Evolutionary conservation across 1,284 basidiomycete species (phyloP).

Genomic region (Mycena sp.): DNA sequence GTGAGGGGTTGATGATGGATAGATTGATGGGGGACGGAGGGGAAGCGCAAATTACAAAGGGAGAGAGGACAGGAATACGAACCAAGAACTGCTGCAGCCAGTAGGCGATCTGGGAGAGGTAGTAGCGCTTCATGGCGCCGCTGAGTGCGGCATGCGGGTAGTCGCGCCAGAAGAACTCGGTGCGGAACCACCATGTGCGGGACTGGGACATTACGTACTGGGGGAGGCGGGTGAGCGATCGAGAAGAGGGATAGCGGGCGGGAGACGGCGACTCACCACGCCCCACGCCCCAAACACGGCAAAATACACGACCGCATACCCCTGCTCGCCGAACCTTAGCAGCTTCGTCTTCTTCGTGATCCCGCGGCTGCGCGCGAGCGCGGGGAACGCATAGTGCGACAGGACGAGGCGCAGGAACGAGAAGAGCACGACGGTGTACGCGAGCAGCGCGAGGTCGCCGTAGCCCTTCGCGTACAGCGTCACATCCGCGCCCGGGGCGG

Average conservation of each 20-base stretch:
- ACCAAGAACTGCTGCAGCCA: constrained; percentile 91
- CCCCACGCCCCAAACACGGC: constrained; percentile 77
- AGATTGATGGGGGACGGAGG: too few relatives aligned
- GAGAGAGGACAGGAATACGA: neutral
- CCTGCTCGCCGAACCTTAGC: constrained; percentile 90
- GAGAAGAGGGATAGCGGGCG: neutral
- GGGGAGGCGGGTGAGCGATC: neutral
- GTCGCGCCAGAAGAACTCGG: constrained; percentile 84
- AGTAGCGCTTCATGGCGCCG: constrained; percentile 95
- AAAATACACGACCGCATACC: constrained; percentile 88
- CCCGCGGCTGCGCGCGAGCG: constrained; percentile 81
- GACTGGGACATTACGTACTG: constrained; percentile 80
- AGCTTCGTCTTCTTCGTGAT: constrained; percentile 75
- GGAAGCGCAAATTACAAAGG: too few relatives aligned
- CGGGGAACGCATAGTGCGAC: constrained; percentile 56
- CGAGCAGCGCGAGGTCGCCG: neutral
- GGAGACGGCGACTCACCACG: constrained; percentile 60
- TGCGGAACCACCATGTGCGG: constrained; percentile 91
- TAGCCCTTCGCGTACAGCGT: neutral
- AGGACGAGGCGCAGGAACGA: constrained; percentile 82
- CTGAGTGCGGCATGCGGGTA: constrained; percentile 70
- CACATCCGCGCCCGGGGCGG: neutral
- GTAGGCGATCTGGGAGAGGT: constrained; percentile 88
- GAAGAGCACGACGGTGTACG: neutral
- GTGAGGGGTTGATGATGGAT: too few relatives aligned